phyloP scores from a whole-genome alignment of 208 protist genomes.

The Leishmania guyanensis region DNA sequence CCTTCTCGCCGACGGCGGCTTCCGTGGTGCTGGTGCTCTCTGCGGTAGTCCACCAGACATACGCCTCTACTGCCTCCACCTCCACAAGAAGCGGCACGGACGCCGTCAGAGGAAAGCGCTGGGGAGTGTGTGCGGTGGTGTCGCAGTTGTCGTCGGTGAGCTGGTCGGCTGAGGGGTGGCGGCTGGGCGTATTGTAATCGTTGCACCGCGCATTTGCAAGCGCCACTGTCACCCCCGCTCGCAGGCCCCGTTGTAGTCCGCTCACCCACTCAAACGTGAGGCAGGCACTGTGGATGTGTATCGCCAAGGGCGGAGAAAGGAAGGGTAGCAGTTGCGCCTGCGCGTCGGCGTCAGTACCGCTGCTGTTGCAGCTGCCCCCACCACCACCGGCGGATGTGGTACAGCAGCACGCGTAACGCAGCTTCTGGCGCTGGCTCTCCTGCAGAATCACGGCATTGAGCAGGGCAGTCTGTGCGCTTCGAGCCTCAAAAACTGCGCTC shows the following conservation, averaged over 20 bases:
- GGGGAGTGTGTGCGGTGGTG: neutral
- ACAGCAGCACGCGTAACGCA: constrained; percentile 29
- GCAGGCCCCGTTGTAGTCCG: constrained; percentile 9
- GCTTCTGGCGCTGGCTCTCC: constrained; percentile 19
- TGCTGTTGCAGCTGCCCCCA: neutral
- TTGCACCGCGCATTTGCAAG: constrained; percentile 24
- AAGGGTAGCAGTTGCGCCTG: constrained; percentile 21
- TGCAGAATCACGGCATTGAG: constrained; percentile 27
- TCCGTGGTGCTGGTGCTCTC: neutral
- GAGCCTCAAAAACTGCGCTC: constrained; percentile 9
- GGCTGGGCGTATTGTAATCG: constrained; percentile 12
- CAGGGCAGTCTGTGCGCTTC: constrained; percentile 17
- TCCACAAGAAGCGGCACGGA: constrained; percentile 18
- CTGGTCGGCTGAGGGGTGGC: neutral
- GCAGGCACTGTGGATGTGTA: constrained; percentile 18
- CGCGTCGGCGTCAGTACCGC: neutral
- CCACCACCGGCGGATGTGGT: neutral
- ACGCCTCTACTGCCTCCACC: constrained; percentile 21
- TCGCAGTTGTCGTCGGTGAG: neutral
- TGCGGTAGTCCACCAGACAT: constrained; percentile 23
- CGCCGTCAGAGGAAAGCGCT: constrained; percentile 5
- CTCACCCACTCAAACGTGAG: constrained; percentile 26
- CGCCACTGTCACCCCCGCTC: constrained; percentile 26
- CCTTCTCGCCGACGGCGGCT: neutral
- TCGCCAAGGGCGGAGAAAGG: constrained; percentile 19